Evolutionary conservation across 768 basidiomycete species (phyloP).

Genomic region (Leccinum obscurum): DNA sequence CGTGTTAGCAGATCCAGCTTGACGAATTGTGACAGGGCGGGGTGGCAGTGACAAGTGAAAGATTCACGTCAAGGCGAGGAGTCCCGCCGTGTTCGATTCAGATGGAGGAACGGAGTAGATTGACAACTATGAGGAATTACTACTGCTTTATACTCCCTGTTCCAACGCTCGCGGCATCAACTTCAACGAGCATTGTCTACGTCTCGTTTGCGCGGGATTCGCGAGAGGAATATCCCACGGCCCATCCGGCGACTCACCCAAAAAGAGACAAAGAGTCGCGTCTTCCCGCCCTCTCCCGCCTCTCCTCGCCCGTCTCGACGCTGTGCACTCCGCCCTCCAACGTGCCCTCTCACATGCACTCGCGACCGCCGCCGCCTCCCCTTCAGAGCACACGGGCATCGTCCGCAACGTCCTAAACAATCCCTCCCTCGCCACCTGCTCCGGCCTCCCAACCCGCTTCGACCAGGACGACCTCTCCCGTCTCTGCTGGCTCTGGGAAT

Average conservation of each 20-base stretch:
- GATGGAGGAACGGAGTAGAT: too few relatives aligned
- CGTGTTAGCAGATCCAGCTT: too few relatives aligned
- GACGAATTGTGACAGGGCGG: too few relatives aligned
- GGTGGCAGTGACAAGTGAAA: too few relatives aligned
- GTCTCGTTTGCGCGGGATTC: too few relatives aligned
- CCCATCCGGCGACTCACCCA: conserved; percentile 31
- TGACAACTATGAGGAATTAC: too few relatives aligned
- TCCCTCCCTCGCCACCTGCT: conserved; percentile 65
- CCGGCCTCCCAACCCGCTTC: conserved; percentile 64
- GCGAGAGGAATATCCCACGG: too few relatives aligned
- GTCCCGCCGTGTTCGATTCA: too few relatives aligned
- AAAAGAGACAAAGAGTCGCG: conserved; percentile 66
- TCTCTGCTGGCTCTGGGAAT: conserved; percentile 90
- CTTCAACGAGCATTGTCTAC: too few relatives aligned
- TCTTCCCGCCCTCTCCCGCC: conserved; percentile 49
- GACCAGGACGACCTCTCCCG: conserved; percentile 68
- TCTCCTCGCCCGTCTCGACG: conserved; percentile 60
- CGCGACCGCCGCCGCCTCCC: conserved; percentile 78
- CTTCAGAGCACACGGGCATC: conserved; percentile 71
- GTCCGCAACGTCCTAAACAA: conserved; percentile 82
- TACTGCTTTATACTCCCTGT: too few relatives aligned
- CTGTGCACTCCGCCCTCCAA: conserved; percentile 69
- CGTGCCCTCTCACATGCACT: conserved; percentile 84
- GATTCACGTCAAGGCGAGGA: too few relatives aligned
- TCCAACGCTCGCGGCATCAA: too few relatives aligned